phyloP scores from a whole-genome alignment of 2,329 filamentous ascomycete genomes.

The Fusarium poae region DNA sequence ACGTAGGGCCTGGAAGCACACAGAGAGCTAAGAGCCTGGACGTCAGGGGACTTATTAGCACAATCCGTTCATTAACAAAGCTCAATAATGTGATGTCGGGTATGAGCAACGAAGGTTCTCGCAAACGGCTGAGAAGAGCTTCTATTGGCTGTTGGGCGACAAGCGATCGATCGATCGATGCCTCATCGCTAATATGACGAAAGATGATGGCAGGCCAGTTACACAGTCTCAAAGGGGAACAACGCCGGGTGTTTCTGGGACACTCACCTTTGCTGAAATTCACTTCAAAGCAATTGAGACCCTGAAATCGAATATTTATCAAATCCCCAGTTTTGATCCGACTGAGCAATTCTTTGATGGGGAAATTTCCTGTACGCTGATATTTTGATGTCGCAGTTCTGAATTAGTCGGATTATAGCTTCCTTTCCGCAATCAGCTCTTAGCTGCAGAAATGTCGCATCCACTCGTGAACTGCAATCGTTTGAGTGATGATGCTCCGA shows the following conservation, averaged over 20 bases:
- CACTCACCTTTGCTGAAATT: constrained; percentile 34
- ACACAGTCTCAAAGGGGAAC: constrained; percentile 21
- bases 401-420: constrained; percentile 7
- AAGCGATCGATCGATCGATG: constrained; percentile 54
- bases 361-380: neutral
- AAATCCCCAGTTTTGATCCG: neutral
- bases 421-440: constrained; percentile 30
- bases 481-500: neutral
- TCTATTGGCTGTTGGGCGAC: constrained; percentile 45
- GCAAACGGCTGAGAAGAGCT: constrained; percentile 1
- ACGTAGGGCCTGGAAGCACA: constrained; percentile 40
- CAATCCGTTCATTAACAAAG: constrained; percentile 3
- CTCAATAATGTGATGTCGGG: constrained; percentile 5
- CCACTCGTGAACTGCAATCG: constrained; percentile 15
- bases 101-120: constrained; percentile 27
- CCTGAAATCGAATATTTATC: neutral
- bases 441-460: constrained; percentile 1
- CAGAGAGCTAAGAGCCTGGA: constrained; percentile 18
- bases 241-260: constrained; percentile 23
- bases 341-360: constrained; percentile 4
- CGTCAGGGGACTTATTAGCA: constrained; percentile 30
- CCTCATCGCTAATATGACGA: constrained; percentile 47
- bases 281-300: constrained; percentile 9
- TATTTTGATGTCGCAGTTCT: constrained; percentile 7
- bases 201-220: constrained; percentile 30